A percentile compares a stretch with the other conserved stretches of the same genome.
phyloP scores from a whole-genome alignment of 1,284 basidiomycete species.

The Exobasidium cylindrosporum region DNA sequence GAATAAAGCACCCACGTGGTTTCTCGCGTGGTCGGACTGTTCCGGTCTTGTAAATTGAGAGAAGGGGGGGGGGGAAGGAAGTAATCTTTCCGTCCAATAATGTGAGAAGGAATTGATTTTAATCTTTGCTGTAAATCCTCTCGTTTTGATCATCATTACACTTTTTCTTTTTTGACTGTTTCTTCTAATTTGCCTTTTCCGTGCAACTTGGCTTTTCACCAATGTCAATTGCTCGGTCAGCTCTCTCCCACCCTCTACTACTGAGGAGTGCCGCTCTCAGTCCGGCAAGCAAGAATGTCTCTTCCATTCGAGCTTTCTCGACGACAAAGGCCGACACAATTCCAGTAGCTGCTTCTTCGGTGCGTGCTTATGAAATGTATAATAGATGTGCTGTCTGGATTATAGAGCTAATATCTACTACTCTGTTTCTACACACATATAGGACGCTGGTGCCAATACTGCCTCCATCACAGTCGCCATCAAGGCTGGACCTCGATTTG shows the following conservation, averaged over 20 bases:
- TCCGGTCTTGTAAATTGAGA: neutral
- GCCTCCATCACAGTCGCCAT: slow-evolving; percentile 48
- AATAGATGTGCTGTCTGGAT: neutral
- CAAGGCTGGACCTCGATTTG: slow-evolving; percentile 46
- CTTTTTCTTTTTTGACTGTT: neutral
- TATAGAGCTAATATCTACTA: too few relatives aligned
- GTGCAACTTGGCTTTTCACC: neutral
- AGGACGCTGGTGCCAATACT: slow-evolving; percentile 43
- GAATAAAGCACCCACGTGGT: too few relatives aligned
- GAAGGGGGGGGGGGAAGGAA: too few relatives aligned
- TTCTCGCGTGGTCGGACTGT: neutral
- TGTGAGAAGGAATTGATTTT: too few relatives aligned
- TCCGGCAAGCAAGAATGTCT: neutral
- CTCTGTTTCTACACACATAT: too few relatives aligned
- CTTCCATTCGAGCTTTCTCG: slow-evolving; percentile 9
- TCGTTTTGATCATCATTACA: neutral
- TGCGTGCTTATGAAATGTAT: neutral
- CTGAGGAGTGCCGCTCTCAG: neutral
- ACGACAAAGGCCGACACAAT: slow-evolving; percentile 13
- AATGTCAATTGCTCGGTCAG: neutral
- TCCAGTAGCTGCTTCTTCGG: slow-evolving; percentile 13
- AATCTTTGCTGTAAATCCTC: too few relatives aligned
- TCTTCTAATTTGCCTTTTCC: neutral
- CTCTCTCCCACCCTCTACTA: neutral
- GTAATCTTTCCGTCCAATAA: too few relatives aligned